phyloP scores from a whole-genome alignment of 169 alveolate species.

The Babesia divergens region DNA sequence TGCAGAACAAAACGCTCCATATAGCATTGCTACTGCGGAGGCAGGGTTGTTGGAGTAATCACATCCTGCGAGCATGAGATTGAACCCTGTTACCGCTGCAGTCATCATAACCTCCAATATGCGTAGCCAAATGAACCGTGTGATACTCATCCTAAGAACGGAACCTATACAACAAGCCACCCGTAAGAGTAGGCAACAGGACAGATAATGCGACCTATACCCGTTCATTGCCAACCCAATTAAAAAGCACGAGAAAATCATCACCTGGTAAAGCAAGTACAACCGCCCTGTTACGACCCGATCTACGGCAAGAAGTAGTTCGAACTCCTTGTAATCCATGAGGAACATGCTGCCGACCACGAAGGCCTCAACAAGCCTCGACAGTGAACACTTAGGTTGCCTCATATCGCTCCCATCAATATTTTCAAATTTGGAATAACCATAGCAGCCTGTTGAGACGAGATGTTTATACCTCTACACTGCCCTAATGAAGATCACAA shows the following conservation, averaged over 20 bases:
- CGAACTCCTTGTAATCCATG: not conserved
- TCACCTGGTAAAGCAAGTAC: not conserved
- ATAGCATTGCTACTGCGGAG: not conserved
- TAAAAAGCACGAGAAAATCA: not conserved
- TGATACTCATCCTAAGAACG: not conserved
- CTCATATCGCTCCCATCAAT: too few relatives aligned
- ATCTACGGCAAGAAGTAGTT: not conserved
- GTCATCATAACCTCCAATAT: not conserved
- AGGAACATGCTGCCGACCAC: not conserved
- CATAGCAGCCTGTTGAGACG: too few relatives aligned
- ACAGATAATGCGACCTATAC: not conserved
- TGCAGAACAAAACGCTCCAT: not conserved
- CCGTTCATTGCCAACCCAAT: not conserved
- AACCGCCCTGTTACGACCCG: not conserved
- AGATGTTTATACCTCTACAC: too few relatives aligned
- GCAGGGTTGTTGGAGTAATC: not conserved
- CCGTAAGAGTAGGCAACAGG: not conserved
- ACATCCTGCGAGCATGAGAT: not conserved
- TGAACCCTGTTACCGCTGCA: not conserved
- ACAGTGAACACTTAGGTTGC: not conserved
- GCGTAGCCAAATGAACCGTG: not conserved
- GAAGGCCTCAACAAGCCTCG: constrained; percentile 4
- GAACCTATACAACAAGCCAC: not conserved
- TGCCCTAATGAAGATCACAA: too few relatives aligned
- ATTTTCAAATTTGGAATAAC: too few relatives aligned